A percentile compares a stretch with the other conserved stretches of the same genome.
phyloP scores from a whole-genome alignment of 2,329 filamentous ascomycete genomes.

The Ilyonectria destructans region DNA sequence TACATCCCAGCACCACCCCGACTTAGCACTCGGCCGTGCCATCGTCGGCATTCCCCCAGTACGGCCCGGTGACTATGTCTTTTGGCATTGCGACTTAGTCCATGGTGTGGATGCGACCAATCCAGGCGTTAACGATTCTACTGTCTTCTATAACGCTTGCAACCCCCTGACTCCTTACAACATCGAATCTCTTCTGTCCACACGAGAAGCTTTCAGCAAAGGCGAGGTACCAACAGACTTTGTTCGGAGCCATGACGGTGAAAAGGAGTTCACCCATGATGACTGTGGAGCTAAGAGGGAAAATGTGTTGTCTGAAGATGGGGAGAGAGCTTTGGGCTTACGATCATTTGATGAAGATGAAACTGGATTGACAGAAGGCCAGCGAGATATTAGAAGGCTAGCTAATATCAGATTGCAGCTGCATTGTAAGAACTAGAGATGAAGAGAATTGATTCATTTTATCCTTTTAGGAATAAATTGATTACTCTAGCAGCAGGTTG shows the following conservation, averaged over 20 bases:
- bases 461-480: too few relatives aligned
- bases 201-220: slow-evolving; percentile 75
- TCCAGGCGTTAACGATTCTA: slow-evolving; percentile 77
- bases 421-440: too few relatives aligned
- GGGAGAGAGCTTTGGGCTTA: slow-evolving; percentile 26
- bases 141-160: slow-evolving; percentile 84
- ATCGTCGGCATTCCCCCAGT: slow-evolving; percentile 78
- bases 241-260: slow-evolving; percentile 67
- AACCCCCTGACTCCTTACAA: slow-evolving; percentile 83
- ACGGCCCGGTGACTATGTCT: slow-evolving; percentile 79
- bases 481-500: too few relatives aligned
- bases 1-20: slow-evolving; percentile 72
- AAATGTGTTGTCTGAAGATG: slow-evolving; percentile 46
- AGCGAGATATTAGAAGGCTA: not conserved
- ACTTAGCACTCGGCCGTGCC: slow-evolving; percentile 73
- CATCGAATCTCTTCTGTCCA: slow-evolving; percentile 75
- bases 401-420: not conserved
- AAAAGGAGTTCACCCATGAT: slow-evolving; percentile 71
- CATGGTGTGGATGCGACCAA: slow-evolving; percentile 86
- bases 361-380: not conserved
- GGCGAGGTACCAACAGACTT: slow-evolving; percentile 78
- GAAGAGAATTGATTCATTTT: too few relatives aligned
- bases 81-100: slow-evolving; percentile 83
- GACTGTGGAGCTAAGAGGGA: slow-evolving; percentile 54
- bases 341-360: slow-evolving; percentile 7